Percentiles rank a stretch among this genome's conserved stretches.
Evolutionary conservation across 2,329 filamentous ascomycete species (phyloP).

Genomic region (Talaromyces sp.): DNA sequence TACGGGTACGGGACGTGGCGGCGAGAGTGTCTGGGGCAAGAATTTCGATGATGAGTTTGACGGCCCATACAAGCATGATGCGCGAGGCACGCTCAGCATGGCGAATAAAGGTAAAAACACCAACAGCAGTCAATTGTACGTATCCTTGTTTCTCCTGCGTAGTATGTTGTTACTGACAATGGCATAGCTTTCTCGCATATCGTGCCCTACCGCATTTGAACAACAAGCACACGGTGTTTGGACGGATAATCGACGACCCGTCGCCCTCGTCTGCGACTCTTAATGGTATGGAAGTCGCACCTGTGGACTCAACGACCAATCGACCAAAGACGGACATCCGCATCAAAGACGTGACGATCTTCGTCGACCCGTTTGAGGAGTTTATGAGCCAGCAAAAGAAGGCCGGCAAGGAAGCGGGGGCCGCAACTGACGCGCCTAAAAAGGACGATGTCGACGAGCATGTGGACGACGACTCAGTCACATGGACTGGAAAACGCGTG

Average conservation of each 20-base stretch:
- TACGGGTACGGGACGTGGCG: conserved; percentile 86
- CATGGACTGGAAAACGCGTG: conserved; percentile 94
- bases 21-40: conserved; percentile 86
- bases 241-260: conserved; percentile 68
- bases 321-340: conserved; percentile 72
- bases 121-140: conserved; percentile 79
- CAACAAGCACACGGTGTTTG: conserved; percentile 96
- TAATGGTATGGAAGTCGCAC: conserved; percentile 69
- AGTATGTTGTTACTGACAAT: not conserved
- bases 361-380: conserved; percentile 92
- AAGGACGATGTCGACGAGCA: conserved; percentile 20
- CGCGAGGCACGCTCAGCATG: conserved; percentile 80
- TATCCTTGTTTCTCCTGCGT: conserved; percentile 6
- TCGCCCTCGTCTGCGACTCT: conserved; percentile 49
- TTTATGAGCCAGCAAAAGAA: conserved; percentile 70
- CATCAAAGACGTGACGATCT: conserved; percentile 79
- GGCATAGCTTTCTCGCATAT: conserved; percentile 74
- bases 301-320: conserved; percentile 67
- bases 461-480: conserved; percentile 71
- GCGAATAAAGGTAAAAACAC: conserved; percentile 99
- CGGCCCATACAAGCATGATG: conserved; percentile 77
- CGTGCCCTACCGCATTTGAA: conserved; percentile 80
- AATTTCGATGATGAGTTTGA: conserved; percentile 93
- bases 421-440: conserved; percentile 11
- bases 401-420: conserved; percentile 36